Evolutionary conservation across 169 alveolate genomes (phyloP), one percentile per base, ranked within the genome.

Genomic region (Cardiosporidium cionae): DNA sequence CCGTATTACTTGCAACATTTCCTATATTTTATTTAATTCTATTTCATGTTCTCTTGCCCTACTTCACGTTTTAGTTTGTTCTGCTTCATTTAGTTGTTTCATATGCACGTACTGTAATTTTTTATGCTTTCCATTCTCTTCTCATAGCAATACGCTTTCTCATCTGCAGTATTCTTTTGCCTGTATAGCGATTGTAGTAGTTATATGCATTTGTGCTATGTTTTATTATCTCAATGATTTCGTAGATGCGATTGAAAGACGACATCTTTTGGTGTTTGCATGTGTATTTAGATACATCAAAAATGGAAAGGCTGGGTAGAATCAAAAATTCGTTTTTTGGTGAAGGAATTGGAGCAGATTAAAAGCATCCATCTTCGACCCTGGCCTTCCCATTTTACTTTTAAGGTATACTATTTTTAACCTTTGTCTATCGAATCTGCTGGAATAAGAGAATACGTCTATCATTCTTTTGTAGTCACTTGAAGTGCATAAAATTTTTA

Each of bases 261-360:
- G 16, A 16, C 58, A 44, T 16, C 58, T 16, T 16, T 16, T 44
- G 16, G 16, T 44, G 58, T 44, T 16, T n/a, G 16, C n/a, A 16
- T 16, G 16, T 44, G 29, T 16, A 9, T 67, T 0, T 78, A 83
- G 78, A 81, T 83, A 7, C 82, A 76, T 32, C 81, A 82, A n/a
- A 84, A 84, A 58, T 84, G 89, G 89, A 28, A 52, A 7, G 89
- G 89, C 1, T 84, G 89, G 89, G 72, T 81, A 35, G 87, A 84
- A 36, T 80, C 87, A 25, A 84, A 84, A 52, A 65, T 84, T 7
- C 72, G 89, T 33, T 82, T 81, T 58, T 65, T 84, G 23, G 85
- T 80, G 1, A 44, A 81, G 58, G 63, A 76, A 34, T 76, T 84
- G 9, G 89, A 84, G 53, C 65, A 16, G 16, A 44, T 44, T n/a